A percentile compares a stretch with the other conserved stretches of the same genome.
Evolutionary conservation across 768 basidiomycete species (phyloP).

Genomic region (Russula vinacea): DNA sequence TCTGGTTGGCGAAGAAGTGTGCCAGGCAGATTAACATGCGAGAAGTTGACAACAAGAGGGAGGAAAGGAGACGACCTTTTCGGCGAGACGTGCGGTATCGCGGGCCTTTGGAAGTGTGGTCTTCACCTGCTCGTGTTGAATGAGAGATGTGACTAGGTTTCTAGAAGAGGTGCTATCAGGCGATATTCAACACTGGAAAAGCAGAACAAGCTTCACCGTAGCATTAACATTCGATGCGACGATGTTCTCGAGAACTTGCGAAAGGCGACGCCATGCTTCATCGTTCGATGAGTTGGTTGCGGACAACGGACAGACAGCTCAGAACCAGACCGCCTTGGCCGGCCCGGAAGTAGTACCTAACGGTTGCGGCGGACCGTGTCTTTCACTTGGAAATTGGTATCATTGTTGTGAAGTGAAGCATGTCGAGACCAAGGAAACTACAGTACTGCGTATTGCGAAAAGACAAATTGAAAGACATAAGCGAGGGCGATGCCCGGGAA

Average conservation of each 20-base stretch:
- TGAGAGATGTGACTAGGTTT: conserved; percentile 89
- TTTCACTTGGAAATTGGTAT: conserved; percentile 6
- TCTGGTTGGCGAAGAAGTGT: no score
- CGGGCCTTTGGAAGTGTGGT: conserved; percentile 95
- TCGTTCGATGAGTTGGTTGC: conserved; percentile 34
- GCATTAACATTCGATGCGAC: conserved; percentile 89
- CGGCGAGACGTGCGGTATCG: conserved; percentile 85
- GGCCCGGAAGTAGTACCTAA: neutral
- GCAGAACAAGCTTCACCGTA: conserved; percentile 55
- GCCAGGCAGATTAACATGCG: no score
- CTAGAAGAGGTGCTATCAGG: conserved; percentile 40
- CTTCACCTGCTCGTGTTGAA: conserved; percentile 93
- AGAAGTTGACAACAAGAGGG: no score
- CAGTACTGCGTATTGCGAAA: neutral
- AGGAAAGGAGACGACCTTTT: conserved; percentile 61
- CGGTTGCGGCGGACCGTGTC: neutral
- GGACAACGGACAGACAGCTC: neutral
- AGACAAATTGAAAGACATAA: neutral
- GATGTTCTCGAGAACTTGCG: conserved; percentile 89
- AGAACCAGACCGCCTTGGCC: neutral
- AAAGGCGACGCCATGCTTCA: conserved; percentile 95
- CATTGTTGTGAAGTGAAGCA: neutral
- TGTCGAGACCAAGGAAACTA: neutral
- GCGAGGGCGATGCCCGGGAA: conserved; percentile 13
- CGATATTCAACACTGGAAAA: neutral